Conservation (phyloP, 306 rosid genomes). For the Cucumis cinereus region DNA sequence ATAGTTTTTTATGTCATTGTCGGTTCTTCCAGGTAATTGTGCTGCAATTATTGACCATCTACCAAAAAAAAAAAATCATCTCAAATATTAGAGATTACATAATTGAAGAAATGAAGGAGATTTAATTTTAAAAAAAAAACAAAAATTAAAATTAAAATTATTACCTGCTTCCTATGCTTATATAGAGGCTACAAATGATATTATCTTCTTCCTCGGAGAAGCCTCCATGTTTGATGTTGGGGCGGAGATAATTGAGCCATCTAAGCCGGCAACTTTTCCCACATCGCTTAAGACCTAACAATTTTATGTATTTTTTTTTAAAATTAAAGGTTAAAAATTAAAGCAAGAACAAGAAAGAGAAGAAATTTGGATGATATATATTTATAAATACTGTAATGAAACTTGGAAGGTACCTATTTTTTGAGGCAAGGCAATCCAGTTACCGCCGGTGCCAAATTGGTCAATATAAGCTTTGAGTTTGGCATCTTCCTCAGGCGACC, state of each 20-base stretch:
- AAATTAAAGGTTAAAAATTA: too few species aligned
- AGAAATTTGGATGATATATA: neutral
- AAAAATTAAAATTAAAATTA: too few species aligned
- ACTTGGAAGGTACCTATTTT: conserved; percentile 54
- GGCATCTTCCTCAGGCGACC: conserved; percentile 99
- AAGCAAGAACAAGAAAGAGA: too few species aligned
- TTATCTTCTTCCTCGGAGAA: conserved; percentile 94
- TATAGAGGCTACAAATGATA: conserved; percentile 80
- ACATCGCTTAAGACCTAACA: conserved; percentile 76
- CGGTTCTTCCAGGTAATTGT: conserved; percentile 88
- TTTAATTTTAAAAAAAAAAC: too few species aligned
- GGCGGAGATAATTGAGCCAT: conserved; percentile 93
- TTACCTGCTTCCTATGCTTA: conserved; percentile 97
- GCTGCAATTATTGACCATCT: conserved; percentile 99
- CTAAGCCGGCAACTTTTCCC: conserved; percentile 96
- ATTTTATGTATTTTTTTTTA: neutral
- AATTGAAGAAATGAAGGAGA: neutral
- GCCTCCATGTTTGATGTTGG: conserved; percentile 86
- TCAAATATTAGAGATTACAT: too few species aligned
- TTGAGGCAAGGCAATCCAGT: conserved; percentile 95
- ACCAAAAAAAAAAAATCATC: neutral
- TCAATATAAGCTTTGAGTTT: conserved; percentile 84
- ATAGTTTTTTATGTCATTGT: conserved; percentile 89
- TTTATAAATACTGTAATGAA: neutral
- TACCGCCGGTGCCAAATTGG: conserved; percentile 74